Base-by-base conservation (phyloP, 2,329 filamentous ascomycete species). In the Cladosporium cucumerinum region DNA sequence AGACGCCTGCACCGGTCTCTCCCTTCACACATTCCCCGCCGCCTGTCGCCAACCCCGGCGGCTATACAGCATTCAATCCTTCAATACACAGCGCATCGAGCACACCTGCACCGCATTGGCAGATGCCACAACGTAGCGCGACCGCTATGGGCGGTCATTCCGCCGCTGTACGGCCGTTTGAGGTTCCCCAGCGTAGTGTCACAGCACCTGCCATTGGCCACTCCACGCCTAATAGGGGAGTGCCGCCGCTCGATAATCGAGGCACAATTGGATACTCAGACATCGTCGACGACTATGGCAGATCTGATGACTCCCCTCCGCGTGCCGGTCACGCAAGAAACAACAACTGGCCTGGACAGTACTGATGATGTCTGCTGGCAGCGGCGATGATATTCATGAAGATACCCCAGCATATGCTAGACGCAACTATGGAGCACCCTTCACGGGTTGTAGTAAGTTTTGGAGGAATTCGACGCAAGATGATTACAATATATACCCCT, bases 61-160 rank as follows among this genome's bases (percentile, higher is more conserved):
- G 68, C 39, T 76, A 75, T 61, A 67, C 72, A 7, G 72, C 75
- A 18, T 77, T 76, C 73, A 75, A 73, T 39, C 73, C 74, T 12
- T 58, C 67, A 12, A 28, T 69, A 12, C 63, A 63, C 21, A 65
- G 57, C 34, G 64, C 59, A 18, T 52, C 69, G n/a, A 48, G 25
- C 46, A 66, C 68, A 16, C 65, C 68, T 5, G 52, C 34, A 14
- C 65, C 64, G 10, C 60, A 16, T 21, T n/a, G 34, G n/a, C 66
- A 67, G 18, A 61, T 64, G 48, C 68, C 68, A 11, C 64, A 66
- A 39, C 60, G 69, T 18, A 71, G 68, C 52, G 52, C 70, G 25
- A 71, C 70, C 7, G 46, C 60, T 5, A 26, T 52, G 8, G 26
- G 30, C 1, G n/a, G 23, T 12, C 49, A 55, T 5, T n/a, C 34